These are phyloP conservation scores for Avena eriantha DNA, from an alignment of 176 grass and related monocot genomes.

Conservation along the genomic window DNA sequence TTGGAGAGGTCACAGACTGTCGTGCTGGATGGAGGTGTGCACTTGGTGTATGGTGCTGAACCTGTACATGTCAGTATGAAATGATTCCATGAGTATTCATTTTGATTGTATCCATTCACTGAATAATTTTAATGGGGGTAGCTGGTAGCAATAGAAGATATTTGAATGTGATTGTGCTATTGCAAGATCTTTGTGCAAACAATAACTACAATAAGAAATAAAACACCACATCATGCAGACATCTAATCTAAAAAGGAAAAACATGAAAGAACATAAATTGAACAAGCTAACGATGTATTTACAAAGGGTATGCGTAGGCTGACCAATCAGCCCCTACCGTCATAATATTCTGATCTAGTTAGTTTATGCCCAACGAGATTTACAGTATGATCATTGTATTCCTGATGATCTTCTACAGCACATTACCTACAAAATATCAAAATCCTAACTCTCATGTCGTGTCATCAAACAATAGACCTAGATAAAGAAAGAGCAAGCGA, in stretches of 20 bases:
- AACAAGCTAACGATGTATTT: too few relatives aligned
- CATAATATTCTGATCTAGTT: background rate
- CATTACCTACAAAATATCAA: background rate
- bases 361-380: background rate
- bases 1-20: conserved; percentile 52
- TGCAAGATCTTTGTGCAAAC: background rate
- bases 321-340: background rate
- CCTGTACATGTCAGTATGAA: conserved; percentile 18
- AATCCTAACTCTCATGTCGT: too few relatives aligned
- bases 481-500: background rate
- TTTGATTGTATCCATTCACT: background rate
- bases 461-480: too few relatives aligned
- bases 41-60: conserved; percentile 49
- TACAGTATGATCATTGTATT: background rate
- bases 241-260: too few relatives aligned
- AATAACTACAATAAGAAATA: background rate
- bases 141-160: background rate
- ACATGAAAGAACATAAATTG: too few relatives aligned
- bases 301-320: background rate
- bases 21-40: conserved; percentile 34
- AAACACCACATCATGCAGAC: background rate
- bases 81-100: background rate
- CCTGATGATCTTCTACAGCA: background rate
- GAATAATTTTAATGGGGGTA: background rate
- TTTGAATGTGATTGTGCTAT: background rate